These are phyloP conservation scores for Ophiostoma angusticollis DNA, from an alignment of 2,329 filamentous ascomycete genomes.

Conservation along the genomic window DNA sequence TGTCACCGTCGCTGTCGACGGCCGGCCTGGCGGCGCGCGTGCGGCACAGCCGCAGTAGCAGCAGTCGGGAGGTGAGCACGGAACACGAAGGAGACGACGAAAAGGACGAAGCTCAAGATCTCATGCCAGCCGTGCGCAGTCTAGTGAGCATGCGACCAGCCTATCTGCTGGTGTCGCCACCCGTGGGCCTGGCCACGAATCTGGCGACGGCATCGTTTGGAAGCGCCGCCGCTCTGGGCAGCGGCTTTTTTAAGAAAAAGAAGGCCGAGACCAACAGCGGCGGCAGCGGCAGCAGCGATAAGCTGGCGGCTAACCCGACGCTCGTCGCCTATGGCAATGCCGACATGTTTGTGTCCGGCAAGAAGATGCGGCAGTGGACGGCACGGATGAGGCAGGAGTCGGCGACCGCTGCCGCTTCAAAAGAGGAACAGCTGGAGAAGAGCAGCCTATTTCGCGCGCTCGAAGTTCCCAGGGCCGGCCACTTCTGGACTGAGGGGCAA, in stretches of 20 bases:
- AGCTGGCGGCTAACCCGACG: constrained; percentile 46
- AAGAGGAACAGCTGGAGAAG: neutral
- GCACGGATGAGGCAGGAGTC: constrained; percentile 31
- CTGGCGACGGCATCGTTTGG: constrained; percentile 49
- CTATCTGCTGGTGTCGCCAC: constrained; percentile 57
- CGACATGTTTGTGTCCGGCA: constrained; percentile 59
- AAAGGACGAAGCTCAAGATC: neutral
- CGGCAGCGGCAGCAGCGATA: constrained; percentile 20
- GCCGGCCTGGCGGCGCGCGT: constrained; percentile 32
- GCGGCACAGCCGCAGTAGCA: constrained; percentile 21
- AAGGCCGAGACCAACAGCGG: constrained; percentile 8
- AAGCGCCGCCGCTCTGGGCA: constrained; percentile 13
- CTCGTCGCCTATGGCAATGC: constrained; percentile 62
- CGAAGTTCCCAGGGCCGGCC: constrained; percentile 35
- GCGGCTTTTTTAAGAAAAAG: constrained; percentile 3
- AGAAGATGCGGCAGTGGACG: constrained; percentile 53
- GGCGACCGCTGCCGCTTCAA: neutral
- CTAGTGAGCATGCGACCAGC: constrained; percentile 29
- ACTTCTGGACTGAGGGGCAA: constrained; percentile 41
- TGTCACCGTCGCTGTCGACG: constrained; percentile 19
- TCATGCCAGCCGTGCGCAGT: constrained; percentile 20
- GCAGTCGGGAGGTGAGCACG: neutral
- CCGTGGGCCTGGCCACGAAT: constrained; percentile 45
- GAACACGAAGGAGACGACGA: constrained; percentile 13
- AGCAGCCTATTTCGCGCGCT: constrained; percentile 27